Evolutionary conservation across 805 yeast genomes (phyloP).

Genomic region (Candida oleophila): DNA sequence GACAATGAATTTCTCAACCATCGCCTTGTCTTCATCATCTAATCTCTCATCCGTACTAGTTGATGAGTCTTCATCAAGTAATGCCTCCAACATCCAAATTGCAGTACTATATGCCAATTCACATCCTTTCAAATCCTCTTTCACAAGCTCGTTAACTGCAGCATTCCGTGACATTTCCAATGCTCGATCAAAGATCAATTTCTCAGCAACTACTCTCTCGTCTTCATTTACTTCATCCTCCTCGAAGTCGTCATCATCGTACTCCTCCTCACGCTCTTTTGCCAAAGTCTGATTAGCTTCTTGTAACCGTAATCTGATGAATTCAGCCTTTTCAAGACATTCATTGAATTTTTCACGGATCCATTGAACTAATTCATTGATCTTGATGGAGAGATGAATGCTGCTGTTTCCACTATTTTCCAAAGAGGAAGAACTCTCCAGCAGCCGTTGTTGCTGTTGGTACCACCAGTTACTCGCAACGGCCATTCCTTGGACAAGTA

Average conservation of each 20-base stretch:
- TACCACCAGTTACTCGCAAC: conserved; percentile 92
- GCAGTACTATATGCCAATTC: conserved; percentile 89
- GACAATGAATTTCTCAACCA: conserved; percentile 77
- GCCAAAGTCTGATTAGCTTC: conserved; percentile 43
- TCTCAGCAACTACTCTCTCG: conserved; percentile 63
- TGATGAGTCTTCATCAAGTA: conserved; percentile 51
- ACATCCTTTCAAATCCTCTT: conserved; percentile 72
- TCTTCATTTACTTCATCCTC: not conserved
- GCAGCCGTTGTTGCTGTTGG: conserved; percentile 11
- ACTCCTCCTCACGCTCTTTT: conserved; percentile 12
- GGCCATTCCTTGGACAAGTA: conserved; percentile 83
- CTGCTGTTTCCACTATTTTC: conserved; percentile 9
- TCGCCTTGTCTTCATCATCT: conserved; percentile 69
- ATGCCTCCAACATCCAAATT: conserved; percentile 92
- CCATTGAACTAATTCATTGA: conserved; percentile 85
- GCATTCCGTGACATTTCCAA: conserved; percentile 90
- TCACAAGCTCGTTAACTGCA: conserved; percentile 81
- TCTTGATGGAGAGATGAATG: conserved; percentile 30
- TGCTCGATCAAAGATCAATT: conserved; percentile 87
- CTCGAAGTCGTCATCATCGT: not conserved
- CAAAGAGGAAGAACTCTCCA: not conserved
- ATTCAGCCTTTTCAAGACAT: conserved; percentile 84
- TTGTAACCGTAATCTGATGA: conserved; percentile 55
- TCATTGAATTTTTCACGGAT: conserved; percentile 86
- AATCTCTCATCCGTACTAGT: conserved; percentile 40